Evolutionary conservation across 106 monocot species (phyloP), one percentile per base, ranked within the genome.

Genomic region (Dendrobium nobile): DNA sequence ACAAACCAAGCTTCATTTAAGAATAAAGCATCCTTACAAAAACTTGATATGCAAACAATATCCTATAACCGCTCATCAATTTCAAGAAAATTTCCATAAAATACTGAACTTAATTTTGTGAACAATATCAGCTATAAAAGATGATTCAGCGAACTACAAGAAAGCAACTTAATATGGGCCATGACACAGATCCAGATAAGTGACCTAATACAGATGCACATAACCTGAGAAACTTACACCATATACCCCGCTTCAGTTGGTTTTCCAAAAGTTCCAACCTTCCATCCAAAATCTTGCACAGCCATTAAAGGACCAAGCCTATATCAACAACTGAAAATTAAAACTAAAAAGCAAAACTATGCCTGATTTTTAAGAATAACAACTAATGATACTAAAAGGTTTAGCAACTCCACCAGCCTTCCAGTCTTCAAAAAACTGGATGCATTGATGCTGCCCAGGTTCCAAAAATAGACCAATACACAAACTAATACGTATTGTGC

Each of bases 251-350:
- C 70, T 70, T 37, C 28, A 37, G 4, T 70, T 70, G 70, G 31
- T 70, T 61, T 58, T n/a, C 61, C 61, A n/a, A n/a, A 61, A 61
- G 22, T 61, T 61, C 61, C 61, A 61, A 61, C 61, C 19, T 22
- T 19, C n/a, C 19, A 22, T 61, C 6, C 61, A 61, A 61, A 61
- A 4, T 61, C n/a, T 61, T 61, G 61, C 61, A 61, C 20, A 19
- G 20, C 4, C 68, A 37, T 70, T 22, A 26, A 6, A 65, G 26
- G 64, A 65, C 26, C 64, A 65, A 65, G 64, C 24, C 64, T 24
- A 65, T 65, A 65, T 65, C 5, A 24, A 65, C n/a, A n/a, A 65
- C 26, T 65, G 7, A 1, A 47, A 8, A 24, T 26, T 65, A 61
- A 1, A 65, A 26, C 24, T 65, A 65, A 8, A 9, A 65, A n/a